Base-by-base conservation (phyloP, 73 alveolate species). In the Paramecium caudatum region DNA sequence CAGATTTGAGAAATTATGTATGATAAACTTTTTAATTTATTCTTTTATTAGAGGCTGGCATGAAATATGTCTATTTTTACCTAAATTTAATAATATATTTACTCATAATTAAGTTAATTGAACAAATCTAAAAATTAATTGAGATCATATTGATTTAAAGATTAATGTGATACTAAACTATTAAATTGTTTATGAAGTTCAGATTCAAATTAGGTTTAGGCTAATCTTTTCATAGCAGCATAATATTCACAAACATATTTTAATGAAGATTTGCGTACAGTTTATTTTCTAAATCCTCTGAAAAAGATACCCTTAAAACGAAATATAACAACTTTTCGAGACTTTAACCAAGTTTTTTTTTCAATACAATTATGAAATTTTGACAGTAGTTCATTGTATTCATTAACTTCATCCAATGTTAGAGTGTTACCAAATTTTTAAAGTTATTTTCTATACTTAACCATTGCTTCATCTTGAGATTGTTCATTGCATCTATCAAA, bases 261-360 rank as follows among this genome's bases (percentile, higher is more conserved):
- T 4, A 74, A 15, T 12, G 88, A 37, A 36, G 23, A 16, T 1
- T 74, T 19, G 37, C 47, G 36, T 41, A 27, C 33, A 23, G 47
- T 43, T 39, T 65, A 74, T 74, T 74, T 74, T 74, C 88, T 16
- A 74, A 41, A 74, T 74, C 88, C 68, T 37, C 65, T 23, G 43
- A 74, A 74, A 12, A 30, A 74, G 3, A 74, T 36, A 0, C 88
- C 88, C 19, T 74, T 74, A 32, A 34, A 37, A 41, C 47, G 36
- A 8, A 74, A 43, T 0, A 74, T 37, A 1, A 13, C 9, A 15
- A 74, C 88, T 37, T 74, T 74, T 19, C 88, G 12, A 36, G 47
- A 41, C 16, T 74, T 21, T 6, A 74, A 23, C 88, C 88, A 74
- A 41, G 88, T 36, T 27, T 47, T 30, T 47, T 74, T 74, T 6